phyloP scores from a whole-genome alignment of 1,284 basidiomycete species.

The Malassezia sp. region DNA sequence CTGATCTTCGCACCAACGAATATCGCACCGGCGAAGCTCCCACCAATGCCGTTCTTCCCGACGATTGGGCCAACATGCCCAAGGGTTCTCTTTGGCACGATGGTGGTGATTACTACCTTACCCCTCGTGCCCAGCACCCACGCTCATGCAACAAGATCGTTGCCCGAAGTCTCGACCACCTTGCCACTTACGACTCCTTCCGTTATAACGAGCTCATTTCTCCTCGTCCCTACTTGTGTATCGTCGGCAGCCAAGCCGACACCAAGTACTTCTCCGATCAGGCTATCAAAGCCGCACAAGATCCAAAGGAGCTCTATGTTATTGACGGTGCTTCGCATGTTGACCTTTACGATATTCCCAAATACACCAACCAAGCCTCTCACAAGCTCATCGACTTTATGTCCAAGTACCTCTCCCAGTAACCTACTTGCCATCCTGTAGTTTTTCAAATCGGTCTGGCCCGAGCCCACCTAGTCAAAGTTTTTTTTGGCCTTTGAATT shows the following conservation, averaged over 20 bases:
- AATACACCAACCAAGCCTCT: not conserved
- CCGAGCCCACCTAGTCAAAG: too few species aligned
- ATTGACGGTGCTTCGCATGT: not conserved
- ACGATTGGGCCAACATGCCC: not conserved
- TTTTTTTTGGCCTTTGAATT: too few species aligned
- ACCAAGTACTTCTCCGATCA: not conserved
- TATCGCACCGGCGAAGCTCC: not conserved
- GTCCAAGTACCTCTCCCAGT: not conserved
- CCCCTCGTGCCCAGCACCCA: constrained; percentile 1
- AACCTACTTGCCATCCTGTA: not conserved
- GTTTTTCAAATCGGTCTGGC: too few species aligned
- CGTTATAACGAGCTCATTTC: not conserved
- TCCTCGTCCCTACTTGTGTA: not conserved
- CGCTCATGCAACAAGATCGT: not conserved
- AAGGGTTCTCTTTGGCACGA: not conserved
- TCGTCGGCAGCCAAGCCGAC: not conserved
- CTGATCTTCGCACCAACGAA: not conserved
- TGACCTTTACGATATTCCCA: not conserved
- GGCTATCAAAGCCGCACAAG: not conserved
- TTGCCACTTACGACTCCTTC: constrained; percentile 5
- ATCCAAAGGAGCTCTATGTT: not conserved
- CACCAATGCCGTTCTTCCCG: not conserved
- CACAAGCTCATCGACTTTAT: not conserved
- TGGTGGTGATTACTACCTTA: not conserved
- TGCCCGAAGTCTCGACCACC: not conserved